Evolutionary conservation across 768 basidiomycete genomes (phyloP), one percentile per base, ranked within the genome.

Genomic region (Cyclocybe cylindracea): DNA sequence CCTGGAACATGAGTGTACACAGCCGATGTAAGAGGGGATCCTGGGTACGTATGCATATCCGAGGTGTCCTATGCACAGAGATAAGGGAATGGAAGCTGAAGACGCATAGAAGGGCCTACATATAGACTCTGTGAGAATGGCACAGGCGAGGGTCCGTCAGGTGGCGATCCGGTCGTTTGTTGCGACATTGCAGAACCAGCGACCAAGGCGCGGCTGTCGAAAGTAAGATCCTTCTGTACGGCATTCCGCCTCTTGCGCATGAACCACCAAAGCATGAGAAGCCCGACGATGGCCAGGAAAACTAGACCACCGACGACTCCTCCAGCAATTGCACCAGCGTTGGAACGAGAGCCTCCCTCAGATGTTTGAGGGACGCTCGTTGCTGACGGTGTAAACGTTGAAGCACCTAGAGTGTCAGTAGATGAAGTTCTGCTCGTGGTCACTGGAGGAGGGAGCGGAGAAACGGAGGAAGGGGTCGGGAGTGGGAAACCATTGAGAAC

Each of bases 301-400:
- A 78, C 72, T 3, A 86, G 47, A 16, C 76, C 83, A 5, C 80
- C 83, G 2, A 84, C 71, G 7, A 79, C 78, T 14, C 85, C 84
- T 16, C 85, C 86, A 5, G 82, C 79, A 34, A 87, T 85, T 14
- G 81, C 82, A 2, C 84, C 84, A 2, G 79, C 74, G 56, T 80
- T 68, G 13, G 58, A 48, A 44, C 47, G 45, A 34, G 43, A 40
- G 38, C 29, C 16, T 55, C 43, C 39, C 29, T 40, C 43, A 14
- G 62, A 33, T 7, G 58, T 55, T 42, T 5, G 58, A 60, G 60
- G 42, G 24, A 61, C 44, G 41, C 48, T 45, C 7, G 59, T 45
- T 38, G 59, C 24, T 34, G 54, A 36, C 13, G 53, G 39, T 0
- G 48, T 51, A 19, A 35, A 18, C 32, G 35, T 7, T 5, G 58